phyloP scores from a whole-genome alignment of 2,329 filamentous ascomycete genomes.

The Fusarium abutilonis region DNA sequence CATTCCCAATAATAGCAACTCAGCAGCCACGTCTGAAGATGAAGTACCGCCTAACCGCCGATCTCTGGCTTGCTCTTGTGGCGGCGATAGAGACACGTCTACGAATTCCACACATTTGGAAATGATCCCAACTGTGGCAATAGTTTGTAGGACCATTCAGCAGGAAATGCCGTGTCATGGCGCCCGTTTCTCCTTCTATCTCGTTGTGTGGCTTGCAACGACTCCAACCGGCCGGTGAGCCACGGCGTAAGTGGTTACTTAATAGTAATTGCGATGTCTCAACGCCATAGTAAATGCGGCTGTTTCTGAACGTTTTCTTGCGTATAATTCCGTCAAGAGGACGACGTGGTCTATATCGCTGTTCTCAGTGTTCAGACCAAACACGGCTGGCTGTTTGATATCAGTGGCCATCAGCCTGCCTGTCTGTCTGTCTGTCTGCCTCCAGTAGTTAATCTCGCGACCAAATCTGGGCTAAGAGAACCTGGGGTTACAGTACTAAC shows the following conservation, averaged over 20 bases:
- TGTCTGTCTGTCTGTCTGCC: too few species aligned
- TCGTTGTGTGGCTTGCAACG: constrained; percentile 21
- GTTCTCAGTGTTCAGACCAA: too few species aligned
- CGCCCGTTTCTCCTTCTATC: constrained; percentile 2
- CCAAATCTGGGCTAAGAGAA: too few species aligned
- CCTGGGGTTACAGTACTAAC: too few species aligned
- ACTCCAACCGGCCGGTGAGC: constrained; percentile 12
- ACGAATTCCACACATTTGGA: constrained; percentile 4
- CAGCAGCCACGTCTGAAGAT: constrained; percentile 22
- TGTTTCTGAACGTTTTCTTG: background rate
- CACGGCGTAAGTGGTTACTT: constrained; percentile 17
- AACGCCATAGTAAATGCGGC: background rate
- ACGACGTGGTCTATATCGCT: background rate
- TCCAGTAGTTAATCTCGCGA: too few species aligned
- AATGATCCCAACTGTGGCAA: constrained; percentile 17
- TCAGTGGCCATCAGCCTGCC: too few species aligned
- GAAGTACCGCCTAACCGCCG: constrained; percentile 19
- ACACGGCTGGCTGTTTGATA: too few species aligned
- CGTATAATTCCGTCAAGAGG: background rate
- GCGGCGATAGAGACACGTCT: constrained; percentile 24
- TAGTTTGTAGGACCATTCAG: background rate
- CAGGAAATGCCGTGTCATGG: constrained; percentile 2
- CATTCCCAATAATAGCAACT: constrained; percentile 32
- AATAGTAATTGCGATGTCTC: constrained; percentile 17
- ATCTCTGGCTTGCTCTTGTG: constrained; percentile 28